Base-by-base conservation (phyloP, 2,329 filamentous ascomycete species). In the Lomentospora prolificans region DNA sequence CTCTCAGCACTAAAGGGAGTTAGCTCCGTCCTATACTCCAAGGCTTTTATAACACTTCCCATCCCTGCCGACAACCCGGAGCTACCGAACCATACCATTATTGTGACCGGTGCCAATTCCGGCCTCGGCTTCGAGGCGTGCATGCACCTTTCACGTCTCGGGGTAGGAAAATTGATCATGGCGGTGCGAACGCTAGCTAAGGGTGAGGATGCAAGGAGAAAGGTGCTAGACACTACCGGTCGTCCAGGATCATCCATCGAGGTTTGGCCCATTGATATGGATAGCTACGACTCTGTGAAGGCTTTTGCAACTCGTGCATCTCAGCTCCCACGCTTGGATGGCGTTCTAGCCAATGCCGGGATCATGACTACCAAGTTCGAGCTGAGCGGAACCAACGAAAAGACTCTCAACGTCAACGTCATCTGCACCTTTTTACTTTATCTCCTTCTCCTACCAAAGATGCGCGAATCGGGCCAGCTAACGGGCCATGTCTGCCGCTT, bases 261-360 rank as follows among this genome's bases (percentile, higher is more conserved):
- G 9, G 75, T 81, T 8, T 80, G 74, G 75, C 8, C 63, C 2
- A 60, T 81, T n/a, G 75, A 81, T 50, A 73, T 80, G 70, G 55
- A 57, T 3, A 72, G 67, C 0, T 77, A 78, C 52, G 63, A 68
- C 2, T 78, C 74, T 1, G 64, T 80, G 1, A 65, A 67, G 28
- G 61, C 59, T 0, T 80, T 81, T 56, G 69, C 66, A 0, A 54
- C 54, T 7, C 31, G 61, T 3, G 52, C 36, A 27, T 41, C 14
- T 14, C 51, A 64, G 1, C 64, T 79, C 3, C 54, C 65, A 0
- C 69, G 71, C 7, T 59, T 80, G 6, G 75, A 80, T 57, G 70
- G 65, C 3, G 69, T 73, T 0, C 63, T 78, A 3, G 68, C 70
- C 30, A 80, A 71, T 33, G 69, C 69, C 0, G 69, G 75, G 0